Evolutionary conservation across 2,329 filamentous ascomycete species (phyloP), one percentile per base, ranked within the genome.

Genomic region (Ascochyta clinopodiicola): DNA sequence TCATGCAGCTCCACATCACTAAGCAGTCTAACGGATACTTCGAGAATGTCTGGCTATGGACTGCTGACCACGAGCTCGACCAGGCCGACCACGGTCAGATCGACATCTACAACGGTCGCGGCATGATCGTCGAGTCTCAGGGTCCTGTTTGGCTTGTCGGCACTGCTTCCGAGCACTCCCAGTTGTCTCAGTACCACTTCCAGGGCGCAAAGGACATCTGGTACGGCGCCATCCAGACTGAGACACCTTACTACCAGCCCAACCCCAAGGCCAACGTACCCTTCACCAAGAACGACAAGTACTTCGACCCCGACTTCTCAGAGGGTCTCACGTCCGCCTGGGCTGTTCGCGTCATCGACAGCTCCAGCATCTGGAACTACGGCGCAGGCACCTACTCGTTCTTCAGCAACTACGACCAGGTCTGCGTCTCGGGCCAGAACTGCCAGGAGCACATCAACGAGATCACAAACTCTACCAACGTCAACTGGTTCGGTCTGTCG

Each of bases 31-130:
- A 86, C 34, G 85, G 86, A 40, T 96, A 96, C 78, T 80, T 96
- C 39, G 93, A 97, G 80, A 96, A 96, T 79, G 87, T 83, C 42
- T 96, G 91, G 91, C 88, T 91, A 75, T 96, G 92, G 92, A 89
- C 92, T 42, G 87, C 92, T 2, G 92, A 96, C 74, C 92, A 96
- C 80, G 90, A 95, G 75, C 89, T 96, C 31, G 92, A 96, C 75
- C 83, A 86, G 17, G 61, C 77, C 8, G 89, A 90, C 71, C 85
- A 91, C 77, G 83, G 75, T 56, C 90, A 95, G 75, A 89, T 95
- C 74, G 88, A 88, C 72, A 86, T 96, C 69, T 96, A 89, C 84
- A 96, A 91, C 73, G 92, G 92, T 43, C 90, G 92, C 59, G 93
- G 92, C 67, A 84, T 96, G 62, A 82, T 88, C 32, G 86, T 96